Evolutionary conservation across 805 yeast genomes (phyloP).

Genomic region (Yamadazyma akitaensis): DNA sequence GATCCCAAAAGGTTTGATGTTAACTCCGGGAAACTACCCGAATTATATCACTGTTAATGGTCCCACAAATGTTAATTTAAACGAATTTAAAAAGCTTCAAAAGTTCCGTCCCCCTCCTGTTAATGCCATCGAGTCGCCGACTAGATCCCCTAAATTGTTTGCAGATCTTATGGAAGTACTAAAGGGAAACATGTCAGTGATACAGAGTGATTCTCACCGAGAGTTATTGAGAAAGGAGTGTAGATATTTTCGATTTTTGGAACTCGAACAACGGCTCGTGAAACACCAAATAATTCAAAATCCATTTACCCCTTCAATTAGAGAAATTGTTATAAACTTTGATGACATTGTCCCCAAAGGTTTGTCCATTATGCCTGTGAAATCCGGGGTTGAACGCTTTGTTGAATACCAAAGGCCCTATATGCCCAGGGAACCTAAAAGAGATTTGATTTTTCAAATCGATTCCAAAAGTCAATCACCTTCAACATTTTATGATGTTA

Average conservation of each 20-base stretch:
- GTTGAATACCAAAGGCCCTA: slow-evolving; percentile 34
- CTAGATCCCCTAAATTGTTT: slow-evolving; percentile 54
- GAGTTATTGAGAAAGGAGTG: slow-evolving; percentile 63
- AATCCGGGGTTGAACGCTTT: slow-evolving; percentile 28
- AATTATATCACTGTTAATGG: slow-evolving; percentile 71
- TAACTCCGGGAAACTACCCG: slow-evolving; percentile 65
- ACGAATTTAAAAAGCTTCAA: slow-evolving; percentile 36
- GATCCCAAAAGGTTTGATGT: slow-evolving; percentile 54
- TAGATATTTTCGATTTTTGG: slow-evolving; percentile 69
- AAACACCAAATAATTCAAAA: slow-evolving; percentile 48
- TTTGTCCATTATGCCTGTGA: slow-evolving; percentile 18
- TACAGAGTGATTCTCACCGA: slow-evolving; percentile 55
- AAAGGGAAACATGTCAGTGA: slow-evolving; percentile 49
- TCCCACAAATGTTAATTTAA: slow-evolving; percentile 40
- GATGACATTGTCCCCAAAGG: slow-evolving; percentile 28
- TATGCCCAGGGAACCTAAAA: slow-evolving; percentile 27
- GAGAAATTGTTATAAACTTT: slow-evolving; percentile 57
- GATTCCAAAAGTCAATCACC: slow-evolving; percentile 5
- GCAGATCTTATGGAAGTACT: slow-evolving; percentile 52
- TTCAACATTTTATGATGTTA: slow-evolving; percentile 23
- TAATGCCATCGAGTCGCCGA: slow-evolving; percentile 50
- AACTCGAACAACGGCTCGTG: slow-evolving; percentile 68
- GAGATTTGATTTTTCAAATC: slow-evolving; percentile 30
- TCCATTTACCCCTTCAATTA: slow-evolving; percentile 38
- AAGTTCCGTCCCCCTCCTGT: slow-evolving; percentile 78